phyloP scores from a whole-genome alignment of 495 filamentous ascomycete genomes.

The Acidomyces sp. region DNA sequence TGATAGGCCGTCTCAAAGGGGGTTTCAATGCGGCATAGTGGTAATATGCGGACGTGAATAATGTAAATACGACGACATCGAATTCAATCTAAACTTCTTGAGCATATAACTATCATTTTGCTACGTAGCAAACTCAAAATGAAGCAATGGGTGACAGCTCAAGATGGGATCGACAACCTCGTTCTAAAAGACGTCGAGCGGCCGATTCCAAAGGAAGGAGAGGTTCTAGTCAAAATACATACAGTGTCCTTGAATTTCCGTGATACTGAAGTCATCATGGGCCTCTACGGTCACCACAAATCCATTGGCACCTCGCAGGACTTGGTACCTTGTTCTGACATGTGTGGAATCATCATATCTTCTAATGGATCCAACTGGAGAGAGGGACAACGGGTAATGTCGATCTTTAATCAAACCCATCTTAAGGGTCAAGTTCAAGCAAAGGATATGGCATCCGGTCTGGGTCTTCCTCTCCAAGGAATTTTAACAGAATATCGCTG shows the following conservation, averaged over 20 bases:
- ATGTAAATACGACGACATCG: too few relatives aligned
- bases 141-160: constrained; percentile 15
- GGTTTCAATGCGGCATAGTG: too few relatives aligned
- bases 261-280: constrained; percentile 19
- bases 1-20: too few relatives aligned
- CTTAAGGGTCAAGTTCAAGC: constrained; percentile 16
- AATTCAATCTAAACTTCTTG: too few relatives aligned
- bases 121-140: too few relatives aligned
- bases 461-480: constrained; percentile 18
- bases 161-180: constrained; percentile 17
- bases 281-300: constrained; percentile 20
- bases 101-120: too few relatives aligned
- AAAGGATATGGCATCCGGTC: constrained; percentile 16
- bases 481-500: constrained; percentile 19
- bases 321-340: constrained; percentile 26
- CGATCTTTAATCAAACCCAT: constrained; percentile 22
- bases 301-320: constrained; percentile 5
- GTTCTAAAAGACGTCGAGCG: neutral
- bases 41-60: too few relatives aligned
- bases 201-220: constrained; percentile 17
- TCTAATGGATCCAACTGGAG: constrained; percentile 17
- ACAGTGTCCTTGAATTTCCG: constrained; percentile 24
- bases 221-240: constrained; percentile 23
- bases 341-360: constrained; percentile 24
- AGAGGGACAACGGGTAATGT: constrained; percentile 18